phyloP scores from a whole-genome alignment of 1,284 basidiomycete genomes.

The Garcileccinum viscosum region DNA sequence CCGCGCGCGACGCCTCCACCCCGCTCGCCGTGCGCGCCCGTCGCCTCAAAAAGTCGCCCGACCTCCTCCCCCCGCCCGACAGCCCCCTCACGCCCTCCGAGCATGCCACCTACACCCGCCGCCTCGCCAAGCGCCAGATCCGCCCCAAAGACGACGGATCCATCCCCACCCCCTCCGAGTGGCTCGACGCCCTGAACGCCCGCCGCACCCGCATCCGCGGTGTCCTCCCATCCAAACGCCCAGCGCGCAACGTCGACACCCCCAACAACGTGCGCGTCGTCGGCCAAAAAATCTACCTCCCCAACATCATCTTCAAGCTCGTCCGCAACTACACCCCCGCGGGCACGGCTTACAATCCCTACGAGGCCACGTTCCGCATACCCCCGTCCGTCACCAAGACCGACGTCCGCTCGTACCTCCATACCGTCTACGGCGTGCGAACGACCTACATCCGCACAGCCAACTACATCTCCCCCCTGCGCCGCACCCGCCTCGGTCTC shows the following conservation, averaged over 20 bases:
- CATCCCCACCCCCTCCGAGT: conserved; percentile 56
- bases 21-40: conserved; percentile 76
- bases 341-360: conserved; percentile 89
- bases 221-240: conserved; percentile 42
- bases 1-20: conserved; percentile 69
- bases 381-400: conserved; percentile 89
- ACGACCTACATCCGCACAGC: conserved; percentile 94
- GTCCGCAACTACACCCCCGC: conserved; percentile 83
- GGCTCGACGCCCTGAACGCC: conserved; percentile 61
- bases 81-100: conserved; percentile 71
- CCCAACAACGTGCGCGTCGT: conserved; percentile 59
- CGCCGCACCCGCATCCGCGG: conserved; percentile 72
- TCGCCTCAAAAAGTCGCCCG: conserved; percentile 57
- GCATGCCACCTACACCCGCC: conserved; percentile 62
- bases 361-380: conserved; percentile 93
- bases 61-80: conserved; percentile 43
- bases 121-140: conserved; percentile 59
- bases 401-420: conserved; percentile 87
- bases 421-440: conserved; percentile 83
- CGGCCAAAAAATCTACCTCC: conserved; percentile 86
- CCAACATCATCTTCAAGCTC: conserved; percentile 84
- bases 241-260: neutral
- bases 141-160: conserved; percentile 44
- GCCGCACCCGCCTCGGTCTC: conserved; percentile 41
- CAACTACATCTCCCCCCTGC: conserved; percentile 75